Conservation (phyloP, 768 basidiomycete species). For the Rhizopogon salebrosus region DNA sequence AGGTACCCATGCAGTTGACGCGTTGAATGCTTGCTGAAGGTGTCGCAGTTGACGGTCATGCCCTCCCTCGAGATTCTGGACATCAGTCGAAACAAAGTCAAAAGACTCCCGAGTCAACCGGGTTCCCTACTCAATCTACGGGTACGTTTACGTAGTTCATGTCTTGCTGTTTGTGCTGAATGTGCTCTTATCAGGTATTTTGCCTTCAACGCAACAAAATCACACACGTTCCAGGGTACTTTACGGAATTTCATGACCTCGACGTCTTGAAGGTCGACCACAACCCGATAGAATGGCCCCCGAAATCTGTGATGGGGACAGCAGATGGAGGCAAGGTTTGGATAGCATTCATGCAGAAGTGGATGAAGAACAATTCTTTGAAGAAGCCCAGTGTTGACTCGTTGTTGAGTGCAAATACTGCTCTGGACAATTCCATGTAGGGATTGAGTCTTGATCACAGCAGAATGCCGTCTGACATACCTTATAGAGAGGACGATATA, state of each 20-base stretch:
- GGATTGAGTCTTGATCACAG: slow-evolving; percentile 1
- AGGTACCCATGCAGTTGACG: slow-evolving; percentile 27
- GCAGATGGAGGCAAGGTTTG: slow-evolving; percentile 60
- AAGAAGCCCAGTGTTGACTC: slow-evolving; percentile 44
- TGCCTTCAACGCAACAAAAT: slow-evolving; percentile 85
- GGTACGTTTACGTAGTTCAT: slow-evolving; percentile 34
- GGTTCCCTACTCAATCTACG: slow-evolving; percentile 74
- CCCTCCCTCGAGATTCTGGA: slow-evolving; percentile 91
- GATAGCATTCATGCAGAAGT: slow-evolving; percentile 66
- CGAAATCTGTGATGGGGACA: slow-evolving; percentile 47
- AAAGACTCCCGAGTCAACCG: slow-evolving; percentile 69
- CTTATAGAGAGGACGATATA: slow-evolving; percentile 33
- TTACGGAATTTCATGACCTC: slow-evolving; percentile 66
- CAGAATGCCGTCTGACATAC: slow-evolving; percentile 4
- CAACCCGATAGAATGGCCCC: slow-evolving; percentile 95
- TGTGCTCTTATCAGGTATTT: slow-evolving; percentile 56
- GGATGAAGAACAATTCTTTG: slow-evolving; percentile 57
- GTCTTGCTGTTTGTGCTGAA: slow-evolving; percentile 1
- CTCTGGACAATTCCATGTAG: slow-evolving; percentile 29
- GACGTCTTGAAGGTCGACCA: slow-evolving; percentile 81
- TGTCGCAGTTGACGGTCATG: slow-evolving; percentile 69
- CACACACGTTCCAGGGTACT: slow-evolving; percentile 69
- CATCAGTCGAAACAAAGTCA: slow-evolving; percentile 88
- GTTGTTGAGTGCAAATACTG: slow-evolving; percentile 37
- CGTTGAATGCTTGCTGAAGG: slow-evolving; percentile 9